A percentile compares a stretch with the other conserved stretches of the same genome.
Conservation (phyloP, 192 early-diverging fungal species). For the Phycomyces blakesleeanus region DNA sequence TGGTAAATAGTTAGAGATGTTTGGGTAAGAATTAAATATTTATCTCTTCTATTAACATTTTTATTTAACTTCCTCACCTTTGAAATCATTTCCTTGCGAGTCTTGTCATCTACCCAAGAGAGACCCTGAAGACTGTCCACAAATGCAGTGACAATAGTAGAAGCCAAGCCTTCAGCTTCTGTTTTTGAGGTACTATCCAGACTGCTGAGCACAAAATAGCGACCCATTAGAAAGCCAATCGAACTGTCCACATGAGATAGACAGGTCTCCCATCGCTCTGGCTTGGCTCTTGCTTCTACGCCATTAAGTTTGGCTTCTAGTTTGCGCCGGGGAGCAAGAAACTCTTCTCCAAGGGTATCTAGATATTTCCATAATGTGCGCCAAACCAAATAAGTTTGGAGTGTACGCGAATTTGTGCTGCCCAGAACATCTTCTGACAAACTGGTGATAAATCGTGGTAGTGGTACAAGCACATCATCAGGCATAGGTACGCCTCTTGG, state of each 20-base stretch:
- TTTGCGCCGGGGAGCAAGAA: conserved; percentile 30
- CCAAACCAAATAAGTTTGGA: conserved; percentile 55
- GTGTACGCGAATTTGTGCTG: conserved; percentile 30
- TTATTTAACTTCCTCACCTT: too few relatives aligned
- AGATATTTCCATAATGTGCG: conserved; percentile 38
- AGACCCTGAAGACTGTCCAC: not conserved
- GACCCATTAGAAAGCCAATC: conserved; percentile 38
- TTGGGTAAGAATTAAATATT: too few relatives aligned
- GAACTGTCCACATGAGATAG: conserved; percentile 24
- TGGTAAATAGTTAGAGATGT: too few relatives aligned
- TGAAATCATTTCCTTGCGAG: not conserved
- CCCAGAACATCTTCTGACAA: conserved; percentile 24
- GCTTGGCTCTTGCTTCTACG: conserved; percentile 38
- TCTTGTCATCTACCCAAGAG: conserved; percentile 3
- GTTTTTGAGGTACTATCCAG: not conserved
- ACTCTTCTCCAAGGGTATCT: conserved; percentile 32
- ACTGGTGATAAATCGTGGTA: conserved; percentile 4
- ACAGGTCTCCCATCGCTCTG: conserved; percentile 42
- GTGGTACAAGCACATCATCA: not conserved
- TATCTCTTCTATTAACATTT: too few relatives aligned
- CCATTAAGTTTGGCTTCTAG: conserved; percentile 39
- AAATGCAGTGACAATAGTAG: not conserved
- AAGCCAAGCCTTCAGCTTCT: not conserved
- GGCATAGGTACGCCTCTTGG: not conserved
- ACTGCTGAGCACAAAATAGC: conserved; percentile 36